Evolutionary conservation across 2,329 filamentous ascomycete species (phyloP).

Genomic region (Aspergillus aculeatinus): DNA sequence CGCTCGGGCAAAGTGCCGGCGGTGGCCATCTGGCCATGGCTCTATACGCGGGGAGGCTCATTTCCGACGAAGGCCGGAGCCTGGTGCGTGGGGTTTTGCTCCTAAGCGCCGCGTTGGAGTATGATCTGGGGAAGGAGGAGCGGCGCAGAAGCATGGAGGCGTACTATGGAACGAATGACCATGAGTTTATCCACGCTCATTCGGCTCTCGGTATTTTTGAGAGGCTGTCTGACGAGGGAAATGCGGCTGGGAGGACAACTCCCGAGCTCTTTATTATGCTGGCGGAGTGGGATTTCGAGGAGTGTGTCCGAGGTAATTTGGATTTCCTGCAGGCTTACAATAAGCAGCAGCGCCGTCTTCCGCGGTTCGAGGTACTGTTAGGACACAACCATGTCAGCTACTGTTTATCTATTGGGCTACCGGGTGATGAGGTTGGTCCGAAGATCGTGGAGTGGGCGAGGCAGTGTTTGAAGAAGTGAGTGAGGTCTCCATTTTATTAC

Average conservation of each 20-base stretch:
- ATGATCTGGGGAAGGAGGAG: conserved; percentile 1
- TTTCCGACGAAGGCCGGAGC: not conserved
- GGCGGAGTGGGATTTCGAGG: conserved; percentile 4
- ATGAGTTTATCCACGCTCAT: not conserved
- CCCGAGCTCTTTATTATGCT: not conserved
- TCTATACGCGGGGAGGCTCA: not conserved
- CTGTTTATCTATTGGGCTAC: not conserved
- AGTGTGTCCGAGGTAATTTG: conserved; percentile 1
- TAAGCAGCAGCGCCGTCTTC: not conserved
- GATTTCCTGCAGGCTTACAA: not conserved
- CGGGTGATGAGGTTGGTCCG: conserved; percentile 5
- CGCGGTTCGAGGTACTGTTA: not conserved
- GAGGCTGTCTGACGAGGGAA: not conserved
- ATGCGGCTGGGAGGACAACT: too few species aligned
- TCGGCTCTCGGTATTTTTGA: not conserved
- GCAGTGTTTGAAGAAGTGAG: too few species aligned
- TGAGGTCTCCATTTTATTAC: too few species aligned
- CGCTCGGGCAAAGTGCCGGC: conserved; percentile 4
- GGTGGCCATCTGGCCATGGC: conserved; percentile 6
- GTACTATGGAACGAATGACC: conserved; percentile 1
- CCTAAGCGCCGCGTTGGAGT: conserved; percentile 3
- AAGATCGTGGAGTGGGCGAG: conserved; percentile 3
- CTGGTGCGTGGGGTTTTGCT: conserved; percentile 2
- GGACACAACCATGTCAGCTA: conserved; percentile 10
- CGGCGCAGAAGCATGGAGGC: conserved; percentile 5